Conservation (phyloP, 1,139 yeast species). For the Yamadazyma dushanensis region DNA sequence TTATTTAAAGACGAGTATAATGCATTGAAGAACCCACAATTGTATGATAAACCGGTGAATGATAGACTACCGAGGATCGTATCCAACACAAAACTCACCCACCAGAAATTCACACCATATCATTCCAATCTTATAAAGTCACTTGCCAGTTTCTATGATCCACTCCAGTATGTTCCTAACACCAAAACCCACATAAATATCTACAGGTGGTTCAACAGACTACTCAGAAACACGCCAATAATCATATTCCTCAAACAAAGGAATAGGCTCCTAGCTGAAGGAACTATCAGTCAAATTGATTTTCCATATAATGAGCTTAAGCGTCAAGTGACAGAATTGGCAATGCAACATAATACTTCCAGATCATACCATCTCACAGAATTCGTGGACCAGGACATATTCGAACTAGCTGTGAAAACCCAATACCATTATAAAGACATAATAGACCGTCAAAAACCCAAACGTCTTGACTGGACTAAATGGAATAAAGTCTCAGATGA, state of each 20-base stretch:
- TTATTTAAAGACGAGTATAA: constrained; percentile 10
- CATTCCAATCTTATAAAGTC: constrained; percentile 12
- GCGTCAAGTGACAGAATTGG: constrained; percentile 14
- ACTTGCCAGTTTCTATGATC: constrained; percentile 13
- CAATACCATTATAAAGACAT: constrained; percentile 8
- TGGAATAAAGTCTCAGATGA: not conserved
- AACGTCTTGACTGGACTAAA: not conserved
- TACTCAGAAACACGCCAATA: constrained; percentile 33
- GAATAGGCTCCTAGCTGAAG: constrained; percentile 29
- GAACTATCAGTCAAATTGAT: constrained; percentile 28
- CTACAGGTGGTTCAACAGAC: constrained; percentile 30
- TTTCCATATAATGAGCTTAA: constrained; percentile 20
- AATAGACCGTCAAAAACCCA: not conserved
- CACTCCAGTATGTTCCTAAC: constrained; percentile 9
- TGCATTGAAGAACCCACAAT: not conserved
- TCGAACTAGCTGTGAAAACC: constrained; percentile 24
- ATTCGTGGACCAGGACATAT: constrained; percentile 28
- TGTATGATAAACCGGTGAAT: not conserved
- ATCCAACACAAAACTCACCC: constrained; percentile 2
- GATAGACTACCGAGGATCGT: constrained; percentile 3
- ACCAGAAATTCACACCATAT: constrained; percentile 7
- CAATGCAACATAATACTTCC: constrained; percentile 6
- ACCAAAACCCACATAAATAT: constrained; percentile 17
- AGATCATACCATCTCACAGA: constrained; percentile 34
- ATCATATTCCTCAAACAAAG: constrained; percentile 30